These are phyloP conservation scores for Silene uniflora DNA, from an alignment of 148 eudicot species.

Conservation along the genomic window DNA sequence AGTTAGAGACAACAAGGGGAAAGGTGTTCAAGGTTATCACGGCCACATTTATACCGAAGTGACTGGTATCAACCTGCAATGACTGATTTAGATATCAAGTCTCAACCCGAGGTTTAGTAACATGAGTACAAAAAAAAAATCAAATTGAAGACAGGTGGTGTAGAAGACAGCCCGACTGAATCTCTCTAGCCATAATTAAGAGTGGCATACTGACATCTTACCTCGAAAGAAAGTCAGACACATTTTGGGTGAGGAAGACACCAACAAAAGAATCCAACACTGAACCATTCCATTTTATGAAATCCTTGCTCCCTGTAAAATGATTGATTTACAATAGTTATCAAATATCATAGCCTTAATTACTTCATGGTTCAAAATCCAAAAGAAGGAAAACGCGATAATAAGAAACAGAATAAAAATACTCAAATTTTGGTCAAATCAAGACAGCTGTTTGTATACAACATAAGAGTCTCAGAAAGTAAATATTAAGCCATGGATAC, in stretches of 20 bases:
- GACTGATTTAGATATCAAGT: background rate
- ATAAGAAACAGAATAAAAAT: background rate
- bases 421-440: background rate
- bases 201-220: background rate
- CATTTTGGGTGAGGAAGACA: constrained; percentile 36
- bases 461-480: background rate
- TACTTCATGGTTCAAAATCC: background rate
- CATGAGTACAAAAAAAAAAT: background rate
- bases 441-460: background rate
- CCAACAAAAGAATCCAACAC: constrained; percentile 35
- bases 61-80: background rate
- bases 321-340: background rate
- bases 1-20: background rate
- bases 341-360: background rate
- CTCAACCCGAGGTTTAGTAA: background rate
- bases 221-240: constrained; percentile 31
- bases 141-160: background rate
- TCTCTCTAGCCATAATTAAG: no score
- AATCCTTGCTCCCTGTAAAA: constrained; percentile 25
- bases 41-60: background rate
- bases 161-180: background rate
- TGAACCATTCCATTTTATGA: constrained; percentile 31
- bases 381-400: background rate
- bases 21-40: background rate
- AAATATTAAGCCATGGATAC: background rate